Evolutionary conservation across 2,329 filamentous ascomycete species (phyloP).

Genomic region (Capronia americana): DNA sequence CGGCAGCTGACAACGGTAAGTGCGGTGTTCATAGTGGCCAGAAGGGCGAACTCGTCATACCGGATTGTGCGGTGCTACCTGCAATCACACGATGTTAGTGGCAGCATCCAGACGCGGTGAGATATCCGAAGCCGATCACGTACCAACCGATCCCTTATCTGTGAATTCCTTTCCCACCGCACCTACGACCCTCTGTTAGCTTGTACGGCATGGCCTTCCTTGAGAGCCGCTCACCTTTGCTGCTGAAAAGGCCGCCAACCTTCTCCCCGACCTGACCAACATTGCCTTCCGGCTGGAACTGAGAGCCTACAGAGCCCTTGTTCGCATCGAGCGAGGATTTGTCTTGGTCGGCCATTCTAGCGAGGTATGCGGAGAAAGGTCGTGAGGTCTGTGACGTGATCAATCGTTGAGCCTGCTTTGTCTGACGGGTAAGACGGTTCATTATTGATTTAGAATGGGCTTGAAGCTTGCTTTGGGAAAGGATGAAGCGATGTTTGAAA

Average conservation of each 20-base stretch:
- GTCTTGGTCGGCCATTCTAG: slow-evolving; percentile 35
- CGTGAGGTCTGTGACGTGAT: slow-evolving; percentile 23
- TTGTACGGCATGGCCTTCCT: background rate
- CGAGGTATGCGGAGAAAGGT: slow-evolving; percentile 23
- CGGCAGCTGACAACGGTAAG: slow-evolving; percentile 24
- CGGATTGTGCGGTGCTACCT: slow-evolving; percentile 30
- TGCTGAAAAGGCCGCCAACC: slow-evolving; percentile 29
- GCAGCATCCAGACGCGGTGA: slow-evolving; percentile 34
- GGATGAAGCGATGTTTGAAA: background rate
- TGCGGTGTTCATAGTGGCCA: background rate
- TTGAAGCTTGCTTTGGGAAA: background rate
- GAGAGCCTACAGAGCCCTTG: slow-evolving; percentile 34
- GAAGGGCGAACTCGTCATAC: background rate
- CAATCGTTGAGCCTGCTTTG: slow-evolving; percentile 19
- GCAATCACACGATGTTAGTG: background rate
- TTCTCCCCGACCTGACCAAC: slow-evolving; percentile 25
- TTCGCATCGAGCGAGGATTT: slow-evolving; percentile 34
- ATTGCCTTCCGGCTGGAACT: slow-evolving; percentile 26
- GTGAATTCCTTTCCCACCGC: slow-evolving; percentile 33
- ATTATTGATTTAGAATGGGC: slow-evolving; percentile 13
- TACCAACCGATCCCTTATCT: slow-evolving; percentile 26
- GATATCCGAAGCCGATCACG: background rate
- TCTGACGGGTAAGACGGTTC: slow-evolving; percentile 25
- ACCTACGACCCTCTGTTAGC: background rate
- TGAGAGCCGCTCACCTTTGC: slow-evolving; percentile 14